These are phyloP conservation scores for Ottelia alismoides DNA, from an alignment of 106 monocot species.

Conservation along the genomic window DNA sequence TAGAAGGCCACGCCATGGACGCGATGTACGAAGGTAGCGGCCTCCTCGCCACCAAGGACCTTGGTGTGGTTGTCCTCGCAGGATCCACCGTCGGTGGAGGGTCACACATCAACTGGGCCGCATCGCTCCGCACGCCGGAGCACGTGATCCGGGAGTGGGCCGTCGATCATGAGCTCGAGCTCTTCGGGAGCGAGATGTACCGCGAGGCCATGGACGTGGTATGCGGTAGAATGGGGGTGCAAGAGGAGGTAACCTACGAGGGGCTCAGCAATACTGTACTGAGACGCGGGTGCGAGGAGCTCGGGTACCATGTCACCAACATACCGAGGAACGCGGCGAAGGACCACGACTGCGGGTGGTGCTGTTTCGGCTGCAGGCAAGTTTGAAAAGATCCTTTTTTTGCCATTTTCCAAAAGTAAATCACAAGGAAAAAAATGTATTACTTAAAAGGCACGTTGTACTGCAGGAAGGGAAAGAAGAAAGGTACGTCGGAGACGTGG, in stretches of 20 bases:
- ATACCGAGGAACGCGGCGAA: slow-evolving; percentile 38
- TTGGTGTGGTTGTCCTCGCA: slow-evolving; percentile 1
- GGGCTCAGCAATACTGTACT: slow-evolving; percentile 35
- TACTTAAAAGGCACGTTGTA: too few relatives aligned
- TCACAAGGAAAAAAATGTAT: too few relatives aligned
- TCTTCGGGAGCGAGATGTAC: slow-evolving; percentile 55
- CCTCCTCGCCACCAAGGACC: slow-evolving; percentile 1
- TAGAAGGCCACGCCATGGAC: slow-evolving; percentile 4
- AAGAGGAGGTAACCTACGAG: slow-evolving; percentile 11
- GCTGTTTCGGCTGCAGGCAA: slow-evolving; percentile 65
- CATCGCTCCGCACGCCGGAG: neutral
- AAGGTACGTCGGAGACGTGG: slow-evolving; percentile 56
- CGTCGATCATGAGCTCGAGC: slow-evolving; percentile 18
- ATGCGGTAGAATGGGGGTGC: slow-evolving; percentile 43
- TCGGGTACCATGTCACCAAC: slow-evolving; percentile 36
- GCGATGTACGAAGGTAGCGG: slow-evolving; percentile 5
- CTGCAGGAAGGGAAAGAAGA: slow-evolving; percentile 45
- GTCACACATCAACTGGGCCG: slow-evolving; percentile 6
- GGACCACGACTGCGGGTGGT: slow-evolving; percentile 74
- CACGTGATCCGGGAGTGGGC: slow-evolving; percentile 3
- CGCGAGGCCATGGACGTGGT: slow-evolving; percentile 29
- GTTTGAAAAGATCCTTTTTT: too few relatives aligned
- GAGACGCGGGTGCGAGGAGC: slow-evolving; percentile 34
- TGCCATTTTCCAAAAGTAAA: too few relatives aligned
- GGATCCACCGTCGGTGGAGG: slow-evolving; percentile 6